phyloP scores from a whole-genome alignment of 495 filamentous ascomycete genomes.

The Astrocystis sublimbata region DNA sequence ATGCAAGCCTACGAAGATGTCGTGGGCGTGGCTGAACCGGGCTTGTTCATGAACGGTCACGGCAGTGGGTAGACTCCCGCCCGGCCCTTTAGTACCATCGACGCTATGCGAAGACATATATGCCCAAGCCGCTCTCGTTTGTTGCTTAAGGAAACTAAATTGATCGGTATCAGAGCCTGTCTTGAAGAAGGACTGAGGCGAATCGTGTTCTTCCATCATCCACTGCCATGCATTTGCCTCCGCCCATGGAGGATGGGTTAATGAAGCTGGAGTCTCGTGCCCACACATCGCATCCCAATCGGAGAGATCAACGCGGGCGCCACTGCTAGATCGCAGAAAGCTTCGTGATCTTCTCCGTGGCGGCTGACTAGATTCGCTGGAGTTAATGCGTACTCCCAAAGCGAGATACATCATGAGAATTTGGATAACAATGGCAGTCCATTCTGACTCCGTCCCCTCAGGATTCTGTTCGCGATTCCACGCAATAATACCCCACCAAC shows the following conservation, averaged over 20 bases:
- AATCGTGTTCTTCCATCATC: conserved; percentile 60
- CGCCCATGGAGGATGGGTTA: conserved; percentile 66
- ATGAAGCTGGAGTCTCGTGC: conserved; percentile 45
- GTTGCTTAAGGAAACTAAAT: conserved; percentile 45
- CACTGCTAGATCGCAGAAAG: conserved; percentile 34
- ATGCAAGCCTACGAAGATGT: conserved; percentile 76
- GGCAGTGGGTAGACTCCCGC: conserved; percentile 65
- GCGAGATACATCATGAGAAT: conserved; percentile 59
- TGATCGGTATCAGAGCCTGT: conserved; percentile 26
- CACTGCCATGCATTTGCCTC: conserved; percentile 70
- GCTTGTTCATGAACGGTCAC: conserved; percentile 51
- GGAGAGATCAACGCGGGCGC: conserved; percentile 31
- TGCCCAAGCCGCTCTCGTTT: conserved; percentile 29
- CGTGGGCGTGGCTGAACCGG: conserved; percentile 62
- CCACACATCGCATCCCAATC: conserved; percentile 43
- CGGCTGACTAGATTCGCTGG: conserved; percentile 18
- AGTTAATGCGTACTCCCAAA: conserved; percentile 29
- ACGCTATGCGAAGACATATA: conserved; percentile 62
- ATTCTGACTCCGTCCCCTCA: conserved; percentile 64
- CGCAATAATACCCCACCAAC: conserved; percentile 75
- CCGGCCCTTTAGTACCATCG: conserved; percentile 47
- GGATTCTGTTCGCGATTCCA: conserved; percentile 60
- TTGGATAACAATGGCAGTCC: conserved; percentile 73
- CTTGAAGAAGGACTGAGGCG: conserved; percentile 25
- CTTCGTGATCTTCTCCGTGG: conserved; percentile 29